Evolutionary conservation across 1,284 basidiomycete species (phyloP), one percentile per base, ranked within the genome.

Genomic region (Crucibulum parvulum): DNA sequence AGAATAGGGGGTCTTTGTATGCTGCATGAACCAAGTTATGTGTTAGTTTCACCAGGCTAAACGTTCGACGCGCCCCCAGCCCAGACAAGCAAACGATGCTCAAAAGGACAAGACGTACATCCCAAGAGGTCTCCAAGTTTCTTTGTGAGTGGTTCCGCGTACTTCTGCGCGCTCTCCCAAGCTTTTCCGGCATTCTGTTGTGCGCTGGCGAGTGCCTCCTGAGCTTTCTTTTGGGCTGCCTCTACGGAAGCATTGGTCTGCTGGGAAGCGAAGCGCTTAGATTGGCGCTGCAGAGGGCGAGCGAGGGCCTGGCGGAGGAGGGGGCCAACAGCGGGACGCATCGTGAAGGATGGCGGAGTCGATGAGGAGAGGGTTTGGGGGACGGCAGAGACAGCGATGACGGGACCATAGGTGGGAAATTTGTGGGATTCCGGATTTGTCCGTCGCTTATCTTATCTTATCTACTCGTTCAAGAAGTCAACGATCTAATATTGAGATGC

Each of bases 1-100:
- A 96, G 36, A 87, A 68, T 56, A 96, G 67, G 15, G 95, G 95
- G 73, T 93, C 85, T 66, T 88, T 87, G 83, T 96, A 95, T 37
- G 88, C 95, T 96, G 71, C 6, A 63, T 51, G 38, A 51, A 16
- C 46, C 55, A 24, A 53, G 39, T 11, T 51, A 58, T 37, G 37
- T 1, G 39, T 10, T 4, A 34, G 6, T 45, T 45, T 31, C 18
- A 15, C 15, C 15, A 31, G 34, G 31, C 31, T 5, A 31, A 31
- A 31, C 2, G 31, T 5, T 31, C 31, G 31, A 31, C 31, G 31
- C 31, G 31, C 31, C 31, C 31, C 11, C 10, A 45, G 10, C 53
- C 15, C 39, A 55, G 13, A 45, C 37, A 16, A 55, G 37, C 11
- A 15, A 13, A 45, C 8, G 31, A 38, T 7, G 31, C 31, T 31